phyloP scores from a whole-genome alignment of 2,329 filamentous ascomycete species.

The Epichloe gansuensis region DNA sequence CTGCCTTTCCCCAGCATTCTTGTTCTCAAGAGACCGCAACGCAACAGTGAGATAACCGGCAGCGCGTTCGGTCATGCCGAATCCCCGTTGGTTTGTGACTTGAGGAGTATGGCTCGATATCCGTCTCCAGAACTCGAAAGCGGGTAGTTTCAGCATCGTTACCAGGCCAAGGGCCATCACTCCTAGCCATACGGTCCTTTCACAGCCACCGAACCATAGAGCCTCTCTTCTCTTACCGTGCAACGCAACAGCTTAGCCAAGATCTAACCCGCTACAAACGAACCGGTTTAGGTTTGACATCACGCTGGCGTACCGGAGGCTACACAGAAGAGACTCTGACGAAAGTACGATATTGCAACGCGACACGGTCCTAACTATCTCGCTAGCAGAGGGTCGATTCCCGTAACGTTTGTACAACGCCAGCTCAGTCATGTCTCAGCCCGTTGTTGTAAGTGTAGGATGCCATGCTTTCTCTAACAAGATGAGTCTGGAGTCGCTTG shows the following conservation, averaged over 20 bases:
- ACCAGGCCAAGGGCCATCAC: background rate
- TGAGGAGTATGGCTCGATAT: background rate
- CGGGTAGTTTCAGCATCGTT: background rate
- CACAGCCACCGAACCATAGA: background rate
- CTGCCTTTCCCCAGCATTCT: background rate
- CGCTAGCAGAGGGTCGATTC: background rate
- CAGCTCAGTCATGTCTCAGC: conserved; percentile 4
- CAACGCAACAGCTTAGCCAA: background rate
- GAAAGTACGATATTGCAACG: background rate
- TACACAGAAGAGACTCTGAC: background rate
- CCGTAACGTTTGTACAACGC: conserved; percentile 2
- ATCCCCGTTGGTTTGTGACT: background rate
- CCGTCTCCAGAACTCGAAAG: background rate
- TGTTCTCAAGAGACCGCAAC: background rate
- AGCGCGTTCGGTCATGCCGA: background rate
- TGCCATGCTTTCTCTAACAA: background rate
- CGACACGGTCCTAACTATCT: conserved; percentile 1
- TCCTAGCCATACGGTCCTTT: background rate
- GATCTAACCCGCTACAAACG: background rate
- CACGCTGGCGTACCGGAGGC: background rate
- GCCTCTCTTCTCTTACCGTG: background rate
- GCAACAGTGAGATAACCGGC: background rate
- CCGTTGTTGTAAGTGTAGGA: conserved; percentile 2
- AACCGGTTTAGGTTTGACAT: background rate
- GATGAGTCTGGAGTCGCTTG: background rate